phyloP scores from a whole-genome alignment of 345 rosid genomes.

The Eutrema yunnanense region DNA sequence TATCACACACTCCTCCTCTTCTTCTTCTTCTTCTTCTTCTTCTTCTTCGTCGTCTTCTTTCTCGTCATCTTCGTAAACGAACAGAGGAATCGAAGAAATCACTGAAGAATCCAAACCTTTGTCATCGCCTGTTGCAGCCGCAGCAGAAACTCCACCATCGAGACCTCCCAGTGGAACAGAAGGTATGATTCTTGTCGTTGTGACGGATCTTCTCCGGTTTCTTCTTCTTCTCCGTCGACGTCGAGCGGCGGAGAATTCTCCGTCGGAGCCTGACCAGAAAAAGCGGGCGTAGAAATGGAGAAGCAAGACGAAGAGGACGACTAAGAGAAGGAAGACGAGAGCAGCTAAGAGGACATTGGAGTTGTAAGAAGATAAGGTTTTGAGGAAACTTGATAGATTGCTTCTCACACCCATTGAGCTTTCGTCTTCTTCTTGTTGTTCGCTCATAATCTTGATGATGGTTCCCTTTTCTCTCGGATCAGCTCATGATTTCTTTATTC shows the following conservation, averaged over 20 bases:
- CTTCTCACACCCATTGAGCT: not conserved
- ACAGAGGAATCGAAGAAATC: constrained; percentile 62
- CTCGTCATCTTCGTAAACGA: constrained; percentile 32
- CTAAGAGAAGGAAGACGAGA: constrained; percentile 57
- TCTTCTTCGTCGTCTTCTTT: not conserved
- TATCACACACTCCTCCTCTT: constrained; percentile 56
- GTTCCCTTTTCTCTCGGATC: not conserved
- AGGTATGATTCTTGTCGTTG: constrained; percentile 34
- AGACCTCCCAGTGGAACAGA: constrained; percentile 23
- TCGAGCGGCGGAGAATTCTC: constrained; percentile 22
- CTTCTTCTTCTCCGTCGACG: constrained; percentile 22
- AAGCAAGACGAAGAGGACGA: constrained; percentile 67
- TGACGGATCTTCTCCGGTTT: constrained; percentile 26
- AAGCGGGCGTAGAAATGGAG: constrained; percentile 81
- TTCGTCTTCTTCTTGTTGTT: not conserved
- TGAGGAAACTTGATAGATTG: constrained; percentile 28
- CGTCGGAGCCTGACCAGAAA: constrained; percentile 49
- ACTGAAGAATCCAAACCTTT: constrained; percentile 57
- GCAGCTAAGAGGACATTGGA: constrained; percentile 72
- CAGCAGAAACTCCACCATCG: not conserved
- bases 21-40: constrained; percentile 4
- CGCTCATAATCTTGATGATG: not conserved
- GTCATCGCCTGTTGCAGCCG: not conserved
- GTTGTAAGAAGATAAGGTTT: constrained; percentile 55
- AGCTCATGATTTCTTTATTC: constrained; percentile 4